Conservation (phyloP, 1,284 basidiomycete genomes). For the Cystobasidiaceae sp. region DNA sequence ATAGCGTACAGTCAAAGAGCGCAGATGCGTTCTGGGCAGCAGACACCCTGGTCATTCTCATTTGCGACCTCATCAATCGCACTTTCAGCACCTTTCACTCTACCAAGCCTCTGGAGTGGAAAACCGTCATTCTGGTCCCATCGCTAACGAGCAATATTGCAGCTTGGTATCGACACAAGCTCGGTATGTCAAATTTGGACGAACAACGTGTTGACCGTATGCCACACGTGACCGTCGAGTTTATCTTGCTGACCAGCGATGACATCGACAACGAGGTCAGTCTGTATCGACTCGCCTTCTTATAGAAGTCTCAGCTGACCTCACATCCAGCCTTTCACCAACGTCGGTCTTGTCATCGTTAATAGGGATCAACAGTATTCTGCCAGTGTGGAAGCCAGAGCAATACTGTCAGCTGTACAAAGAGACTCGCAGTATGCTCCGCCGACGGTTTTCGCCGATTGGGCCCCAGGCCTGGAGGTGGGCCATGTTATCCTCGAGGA, state of each 20-base stretch:
- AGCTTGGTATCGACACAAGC: constrained; percentile 20
- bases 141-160: neutral
- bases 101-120: neutral
- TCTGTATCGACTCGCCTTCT: neutral
- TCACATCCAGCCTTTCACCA: constrained; percentile 1
- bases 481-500: no score
- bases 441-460: no score
- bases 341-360: constrained; percentile 12
- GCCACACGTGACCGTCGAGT: constrained; percentile 7
- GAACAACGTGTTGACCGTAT: neutral
- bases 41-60: constrained; percentile 1
- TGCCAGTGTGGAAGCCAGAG: neutral
- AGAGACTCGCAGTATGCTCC: no score
- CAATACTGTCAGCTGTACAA: neutral
- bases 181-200: constrained; percentile 3
- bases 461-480: neutral
- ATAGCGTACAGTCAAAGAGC: no score
- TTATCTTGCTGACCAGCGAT: neutral
- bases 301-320: neutral
- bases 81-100: neutral
- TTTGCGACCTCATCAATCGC: constrained; percentile 6
- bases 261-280: constrained; percentile 20
- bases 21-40: neutral
- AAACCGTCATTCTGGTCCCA: neutral
- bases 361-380: no score